phyloP scores from a whole-genome alignment of 78 protist genomes.

The Dictyostelium intermedium region DNA sequence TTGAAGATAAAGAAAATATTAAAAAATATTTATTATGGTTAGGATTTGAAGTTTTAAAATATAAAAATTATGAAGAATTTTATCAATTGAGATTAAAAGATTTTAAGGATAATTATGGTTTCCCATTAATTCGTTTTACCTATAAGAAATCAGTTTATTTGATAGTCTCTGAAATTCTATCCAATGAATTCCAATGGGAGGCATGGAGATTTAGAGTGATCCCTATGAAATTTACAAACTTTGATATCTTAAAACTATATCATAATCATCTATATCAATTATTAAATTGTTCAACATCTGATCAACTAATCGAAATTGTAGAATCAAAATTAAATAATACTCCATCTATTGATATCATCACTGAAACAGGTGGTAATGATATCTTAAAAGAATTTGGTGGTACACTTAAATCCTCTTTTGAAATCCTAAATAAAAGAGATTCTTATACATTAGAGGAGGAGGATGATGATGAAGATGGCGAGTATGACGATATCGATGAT shows the following conservation, averaged over 20 bases:
- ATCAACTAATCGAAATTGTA: not conserved
- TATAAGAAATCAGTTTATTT: not conserved
- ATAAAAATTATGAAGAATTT: not conserved
- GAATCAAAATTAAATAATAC: not conserved
- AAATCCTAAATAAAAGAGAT: not conserved
- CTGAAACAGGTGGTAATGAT: not conserved
- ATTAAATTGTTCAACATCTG: not conserved
- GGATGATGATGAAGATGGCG: not conserved
- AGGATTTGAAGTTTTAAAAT: not conserved
- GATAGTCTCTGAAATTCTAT: not conserved
- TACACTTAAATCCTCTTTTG: not conserved
- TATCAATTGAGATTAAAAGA: not conserved
- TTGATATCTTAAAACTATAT: not conserved
- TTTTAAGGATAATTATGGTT: conserved; percentile 6
- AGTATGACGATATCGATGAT: not conserved
- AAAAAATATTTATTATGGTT: not conserved
- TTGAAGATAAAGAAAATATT: not conserved
- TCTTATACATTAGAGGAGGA: too few relatives aligned
- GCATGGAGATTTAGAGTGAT: not conserved
- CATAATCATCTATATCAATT: not conserved
- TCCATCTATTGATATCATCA: not conserved
- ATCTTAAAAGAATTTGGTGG: conserved; percentile 1
- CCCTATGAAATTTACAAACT: not conserved
- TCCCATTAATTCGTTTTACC: not conserved
- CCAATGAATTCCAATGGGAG: not conserved